Base-by-base conservation (phyloP, 192 early-diverging fungal genomes). In the Umbelopsis sp. region DNA sequence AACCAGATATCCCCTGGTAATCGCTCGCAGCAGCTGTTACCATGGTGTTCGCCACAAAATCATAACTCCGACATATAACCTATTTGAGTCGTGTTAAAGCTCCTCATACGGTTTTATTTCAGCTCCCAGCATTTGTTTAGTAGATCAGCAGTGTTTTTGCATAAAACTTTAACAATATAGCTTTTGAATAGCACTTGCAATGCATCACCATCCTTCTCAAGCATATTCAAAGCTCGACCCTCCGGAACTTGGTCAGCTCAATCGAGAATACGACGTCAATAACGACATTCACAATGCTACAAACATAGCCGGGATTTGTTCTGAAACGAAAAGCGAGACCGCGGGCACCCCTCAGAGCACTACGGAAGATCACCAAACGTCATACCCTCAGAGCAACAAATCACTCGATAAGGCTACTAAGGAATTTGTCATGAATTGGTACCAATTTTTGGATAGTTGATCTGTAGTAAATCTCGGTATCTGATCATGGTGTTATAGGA, bases 401-500 rank as follows among this genome's bases (percentile, higher is more conserved):
- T 25, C 55, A 12, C 55, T 61, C 3, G 55, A 61, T 61, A 61
- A 61, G 55, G 55, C 55, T 27, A 61, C 55, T 2, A 61, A 33
- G 16, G 55, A 27, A 61, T 61, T 61, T 25, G 55, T 61, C 16
- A 27, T 61, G 18, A 61, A 33, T 25, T 61, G 55, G 55, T 61
- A 35, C 27, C 16, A 9, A 4, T 10, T 41, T 41, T 13, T 33
- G 2, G 8, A 35, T 18, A 13, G 0, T 3, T 16, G 15, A 25
- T 23, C 21, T 35, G 27, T 33, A 25, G 3, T 4, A 10, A 11
- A 12, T 35, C 18, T 30, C 33, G 13, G 15, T 35, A 0, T 16
- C 13, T 16, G 11, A 8, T 18, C 23, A 27, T 15, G 25, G 13
- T 27, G 11, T 15, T 35, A 33, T 76, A 80, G 78, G 80, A 70